phyloP scores from a whole-genome alignment of 345 rosid species.

The Camelina neglecta region DNA sequence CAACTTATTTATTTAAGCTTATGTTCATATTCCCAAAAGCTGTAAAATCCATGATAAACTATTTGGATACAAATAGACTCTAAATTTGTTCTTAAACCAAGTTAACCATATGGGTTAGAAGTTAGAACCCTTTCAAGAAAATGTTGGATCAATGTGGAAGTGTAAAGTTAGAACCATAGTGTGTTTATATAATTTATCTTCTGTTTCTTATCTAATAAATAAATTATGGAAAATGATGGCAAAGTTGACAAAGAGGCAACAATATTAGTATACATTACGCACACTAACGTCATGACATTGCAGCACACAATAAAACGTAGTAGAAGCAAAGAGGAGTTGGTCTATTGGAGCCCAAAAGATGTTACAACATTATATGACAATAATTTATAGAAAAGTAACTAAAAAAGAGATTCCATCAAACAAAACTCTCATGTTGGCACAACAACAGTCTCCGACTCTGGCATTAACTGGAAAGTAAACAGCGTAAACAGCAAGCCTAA shows the following conservation, averaged over 20 bases:
- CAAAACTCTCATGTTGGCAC: slow-evolving; percentile 64
- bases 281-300: slow-evolving; percentile 30
- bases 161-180: neutral
- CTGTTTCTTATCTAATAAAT: slow-evolving; percentile 1
- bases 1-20: neutral
- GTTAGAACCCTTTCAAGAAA: neutral
- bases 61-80: neutral
- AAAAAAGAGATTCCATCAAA: slow-evolving; percentile 3
- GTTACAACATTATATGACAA: slow-evolving; percentile 7
- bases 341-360: slow-evolving; percentile 7
- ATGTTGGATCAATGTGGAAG: slow-evolving; percentile 11
- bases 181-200: neutral
- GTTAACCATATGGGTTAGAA: neutral
- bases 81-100: neutral
- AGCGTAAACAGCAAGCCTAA: slow-evolving; percentile 60
- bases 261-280: neutral
- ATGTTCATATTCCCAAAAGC: too few species aligned
- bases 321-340: slow-evolving; percentile 12
- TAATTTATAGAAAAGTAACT: neutral
- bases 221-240: slow-evolving; percentile 28
- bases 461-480: slow-evolving; percentile 47
- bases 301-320: slow-evolving; percentile 1
- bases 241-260: slow-evolving; percentile 38
- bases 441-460: slow-evolving; percentile 49
- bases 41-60: neutral